These are phyloP conservation scores for Micractinium conductrix DNA, from an alignment of 139 green algal genomes.

Conservation along the genomic window DNA sequence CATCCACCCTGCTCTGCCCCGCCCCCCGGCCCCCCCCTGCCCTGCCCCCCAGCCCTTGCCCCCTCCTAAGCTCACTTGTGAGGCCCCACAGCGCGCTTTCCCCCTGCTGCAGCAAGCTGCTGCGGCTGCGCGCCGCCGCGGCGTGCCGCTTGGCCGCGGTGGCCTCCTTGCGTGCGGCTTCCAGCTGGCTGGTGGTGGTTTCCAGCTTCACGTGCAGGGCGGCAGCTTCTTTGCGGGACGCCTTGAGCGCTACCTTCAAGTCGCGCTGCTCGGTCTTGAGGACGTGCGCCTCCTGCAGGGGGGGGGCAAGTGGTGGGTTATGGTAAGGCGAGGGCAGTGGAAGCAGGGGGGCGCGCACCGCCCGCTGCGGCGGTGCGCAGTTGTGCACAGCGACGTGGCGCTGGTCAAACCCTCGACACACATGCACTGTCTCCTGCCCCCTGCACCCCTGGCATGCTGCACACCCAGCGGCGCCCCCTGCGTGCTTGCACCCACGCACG, in stretches of 20 bases:
- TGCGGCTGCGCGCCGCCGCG: background rate
- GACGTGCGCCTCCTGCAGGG: background rate
- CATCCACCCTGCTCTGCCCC: no score
- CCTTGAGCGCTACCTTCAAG: background rate
- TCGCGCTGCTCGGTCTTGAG: conserved; percentile 11
- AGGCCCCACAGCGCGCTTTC: no score
- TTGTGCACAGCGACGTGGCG: no score
- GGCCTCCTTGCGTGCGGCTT: conserved; percentile 19
- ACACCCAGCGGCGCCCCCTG: background rate
- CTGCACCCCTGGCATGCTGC: background rate
- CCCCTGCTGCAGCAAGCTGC: conserved; percentile 21
- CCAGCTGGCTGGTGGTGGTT: conserved; percentile 1
- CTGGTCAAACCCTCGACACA: no score
- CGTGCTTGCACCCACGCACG: background rate
- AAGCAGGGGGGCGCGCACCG: background rate
- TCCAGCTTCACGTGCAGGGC: conserved; percentile 4
- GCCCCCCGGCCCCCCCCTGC: no score
- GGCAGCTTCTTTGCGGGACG: background rate
- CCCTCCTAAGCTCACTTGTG: no score
- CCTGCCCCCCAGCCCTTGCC: no score
- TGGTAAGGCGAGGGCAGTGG: background rate
- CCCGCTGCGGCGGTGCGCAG: no score
- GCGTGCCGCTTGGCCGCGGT: background rate
- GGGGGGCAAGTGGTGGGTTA: background rate
- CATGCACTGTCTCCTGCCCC: no score